A percentile compares a stretch with the other conserved stretches of the same genome.
These are phyloP conservation scores for Calocera cornea DNA, from an alignment of 768 basidiomycete species.

Conservation along the genomic window DNA sequence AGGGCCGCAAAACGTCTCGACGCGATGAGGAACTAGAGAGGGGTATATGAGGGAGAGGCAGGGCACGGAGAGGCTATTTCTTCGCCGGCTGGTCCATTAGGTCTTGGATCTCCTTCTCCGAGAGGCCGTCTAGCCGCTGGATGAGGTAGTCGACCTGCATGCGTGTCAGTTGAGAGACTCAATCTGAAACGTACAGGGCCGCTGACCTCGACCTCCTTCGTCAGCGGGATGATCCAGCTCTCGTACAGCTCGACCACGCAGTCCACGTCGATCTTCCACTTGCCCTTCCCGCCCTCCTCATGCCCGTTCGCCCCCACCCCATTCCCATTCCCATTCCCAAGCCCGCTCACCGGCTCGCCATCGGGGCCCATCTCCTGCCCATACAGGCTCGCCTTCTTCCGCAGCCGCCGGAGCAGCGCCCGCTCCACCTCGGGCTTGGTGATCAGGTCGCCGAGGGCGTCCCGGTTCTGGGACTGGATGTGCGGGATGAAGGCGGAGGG, in stretches of 20 bases:
- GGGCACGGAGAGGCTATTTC: not conserved
- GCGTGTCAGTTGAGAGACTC: constrained; percentile 7
- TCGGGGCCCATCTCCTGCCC: constrained; percentile 74
- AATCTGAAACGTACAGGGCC: not conserved
- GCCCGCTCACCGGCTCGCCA: constrained; percentile 38
- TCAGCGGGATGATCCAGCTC: constrained; percentile 90
- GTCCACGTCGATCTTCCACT: constrained; percentile 75
- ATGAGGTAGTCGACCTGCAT: constrained; percentile 88
- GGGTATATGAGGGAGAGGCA: not conserved
- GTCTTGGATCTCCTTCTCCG: constrained; percentile 62
- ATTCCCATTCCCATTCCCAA: constrained; percentile 17
- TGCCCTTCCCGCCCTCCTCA: constrained; percentile 14
- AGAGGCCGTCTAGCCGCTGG: constrained; percentile 71
- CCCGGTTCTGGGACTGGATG: constrained; percentile 64
- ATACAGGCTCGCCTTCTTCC: constrained; percentile 63
- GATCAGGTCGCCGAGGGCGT: constrained; percentile 71
- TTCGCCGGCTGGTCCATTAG: constrained; percentile 25
- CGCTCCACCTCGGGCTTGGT: constrained; percentile 96
- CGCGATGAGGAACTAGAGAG: not conserved
- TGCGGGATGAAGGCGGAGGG: constrained; percentile 86
- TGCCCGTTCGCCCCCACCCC: constrained; percentile 14
- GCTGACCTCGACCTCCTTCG: constrained; percentile 92
- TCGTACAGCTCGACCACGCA: constrained; percentile 88
- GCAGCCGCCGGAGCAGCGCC: constrained; percentile 64
- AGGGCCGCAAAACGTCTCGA: not conserved